phyloP scores from a whole-genome alignment of 768 basidiomycete genomes.

The Boletus fagicola region DNA sequence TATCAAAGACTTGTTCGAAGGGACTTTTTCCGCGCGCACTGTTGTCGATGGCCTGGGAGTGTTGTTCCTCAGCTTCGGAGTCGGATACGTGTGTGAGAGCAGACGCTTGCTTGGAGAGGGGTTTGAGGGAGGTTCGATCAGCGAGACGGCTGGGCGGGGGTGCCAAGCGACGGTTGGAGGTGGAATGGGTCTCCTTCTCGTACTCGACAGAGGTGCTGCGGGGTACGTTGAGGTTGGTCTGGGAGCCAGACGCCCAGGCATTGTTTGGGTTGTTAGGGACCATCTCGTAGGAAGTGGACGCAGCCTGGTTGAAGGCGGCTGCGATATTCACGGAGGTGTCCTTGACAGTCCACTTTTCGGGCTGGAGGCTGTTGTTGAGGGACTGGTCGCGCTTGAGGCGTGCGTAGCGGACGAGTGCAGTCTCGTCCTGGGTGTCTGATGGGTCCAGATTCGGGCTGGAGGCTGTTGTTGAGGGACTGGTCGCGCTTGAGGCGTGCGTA shows the following conservation, averaged over 20 bases:
- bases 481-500: conserved; percentile 49
- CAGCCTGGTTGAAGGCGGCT: conserved; percentile 75
- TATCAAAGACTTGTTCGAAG: conserved; percentile 57
- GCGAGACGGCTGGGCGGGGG: conserved; percentile 55
- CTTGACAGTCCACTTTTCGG: conserved; percentile 70
- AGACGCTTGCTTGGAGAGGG: conserved; percentile 56
- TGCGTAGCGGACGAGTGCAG: conserved; percentile 47
- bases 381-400: conserved; percentile 46
- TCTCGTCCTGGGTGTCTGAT: conserved; percentile 45
- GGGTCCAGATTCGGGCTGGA: conserved; percentile 44
- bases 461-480: conserved; percentile 39
- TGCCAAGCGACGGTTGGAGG: conserved; percentile 55
- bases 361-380: conserved; percentile 38
- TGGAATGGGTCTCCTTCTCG: conserved; percentile 61
- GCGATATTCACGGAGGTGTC: conserved; percentile 89
- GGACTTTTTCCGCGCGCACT: conserved; percentile 66
- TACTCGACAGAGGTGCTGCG: conserved; percentile 81
- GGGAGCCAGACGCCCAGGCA: conserved; percentile 64
- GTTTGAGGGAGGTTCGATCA: conserved; percentile 39
- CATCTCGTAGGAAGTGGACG: conserved; percentile 42
- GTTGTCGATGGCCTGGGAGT: conserved; percentile 27
- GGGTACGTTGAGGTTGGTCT: conserved; percentile 48
- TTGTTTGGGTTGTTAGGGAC: conserved; percentile 51
- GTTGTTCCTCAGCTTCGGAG: conserved; percentile 59
- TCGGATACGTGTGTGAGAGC: conserved; percentile 55